phyloP scores from a whole-genome alignment of 1,284 basidiomycete genomes.

The Trichosporon ovoides region DNA sequence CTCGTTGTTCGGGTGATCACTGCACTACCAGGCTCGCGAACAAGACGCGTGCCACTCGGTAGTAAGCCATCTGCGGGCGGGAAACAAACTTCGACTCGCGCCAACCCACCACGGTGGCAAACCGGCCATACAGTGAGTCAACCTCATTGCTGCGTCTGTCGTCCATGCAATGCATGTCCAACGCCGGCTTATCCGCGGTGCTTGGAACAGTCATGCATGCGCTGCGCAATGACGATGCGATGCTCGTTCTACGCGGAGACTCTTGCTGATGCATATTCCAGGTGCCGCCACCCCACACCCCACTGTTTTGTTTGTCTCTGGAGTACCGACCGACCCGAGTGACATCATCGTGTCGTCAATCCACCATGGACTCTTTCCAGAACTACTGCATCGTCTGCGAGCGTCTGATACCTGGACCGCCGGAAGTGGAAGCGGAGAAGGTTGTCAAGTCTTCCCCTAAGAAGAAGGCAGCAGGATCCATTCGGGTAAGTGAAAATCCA shows the following conservation, averaged over 20 bases:
- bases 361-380: constrained; percentile 32
- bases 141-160: neutral
- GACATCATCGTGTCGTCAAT: constrained; percentile 6
- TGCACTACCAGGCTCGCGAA: neutral
- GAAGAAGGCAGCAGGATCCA: constrained; percentile 36
- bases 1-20: neutral
- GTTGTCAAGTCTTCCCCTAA: constrained; percentile 8
- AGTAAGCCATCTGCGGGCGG: constrained; percentile 6
- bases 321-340: neutral
- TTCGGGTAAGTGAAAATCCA: constrained; percentile 44
- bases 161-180: too few species aligned
- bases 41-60: neutral
- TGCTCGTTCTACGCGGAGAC: too few species aligned
- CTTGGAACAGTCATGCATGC: too few species aligned
- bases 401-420: constrained; percentile 30
- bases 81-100: neutral
- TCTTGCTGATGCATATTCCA: neutral
- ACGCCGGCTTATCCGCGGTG: too few species aligned
- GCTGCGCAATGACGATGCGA: too few species aligned
- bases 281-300: neutral
- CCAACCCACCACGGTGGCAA: neutral
- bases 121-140: neutral
- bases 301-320: neutral
- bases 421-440: constrained; percentile 22
- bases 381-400: constrained; percentile 45